Conservation (phyloP, 208 protist species). For the Angomonas deanei region DNA sequence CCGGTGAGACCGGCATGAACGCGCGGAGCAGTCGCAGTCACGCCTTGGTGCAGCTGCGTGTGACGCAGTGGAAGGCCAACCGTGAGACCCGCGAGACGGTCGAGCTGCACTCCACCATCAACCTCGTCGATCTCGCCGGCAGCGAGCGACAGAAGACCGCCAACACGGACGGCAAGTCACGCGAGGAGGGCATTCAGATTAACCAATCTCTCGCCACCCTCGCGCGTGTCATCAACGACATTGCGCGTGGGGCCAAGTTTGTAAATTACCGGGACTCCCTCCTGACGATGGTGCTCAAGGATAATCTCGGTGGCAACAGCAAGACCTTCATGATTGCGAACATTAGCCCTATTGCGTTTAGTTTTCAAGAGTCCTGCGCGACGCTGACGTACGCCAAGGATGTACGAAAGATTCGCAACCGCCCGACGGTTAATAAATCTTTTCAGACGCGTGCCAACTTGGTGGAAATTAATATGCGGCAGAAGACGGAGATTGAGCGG, state of each 20-base stretch:
- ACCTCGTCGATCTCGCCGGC: constrained; percentile 91
- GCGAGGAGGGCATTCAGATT: constrained; percentile 84
- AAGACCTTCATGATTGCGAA: constrained; percentile 93
- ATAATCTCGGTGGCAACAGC: constrained; percentile 86
- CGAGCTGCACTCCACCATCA: constrained; percentile 75
- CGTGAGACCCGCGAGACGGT: constrained; percentile 50
- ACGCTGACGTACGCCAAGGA: constrained; percentile 65
- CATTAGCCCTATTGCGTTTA: constrained; percentile 72
- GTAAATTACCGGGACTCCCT: constrained; percentile 91
- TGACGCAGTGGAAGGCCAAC: constrained; percentile 58
- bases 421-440: constrained; percentile 88
- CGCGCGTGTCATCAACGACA: constrained; percentile 80
- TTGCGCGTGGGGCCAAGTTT: constrained; percentile 70
- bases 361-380: constrained; percentile 64
- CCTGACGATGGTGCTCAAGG: constrained; percentile 90
- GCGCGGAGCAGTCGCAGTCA: constrained; percentile 90
- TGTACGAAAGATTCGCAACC: constrained; percentile 77
- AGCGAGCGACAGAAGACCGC: constrained; percentile 83
- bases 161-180: constrained; percentile 62
- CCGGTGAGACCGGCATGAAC: constrained; percentile 93
- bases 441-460: constrained; percentile 82
- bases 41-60: constrained; percentile 85
- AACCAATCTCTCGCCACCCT: constrained; percentile 86
- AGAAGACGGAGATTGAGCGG: constrained; percentile 59
- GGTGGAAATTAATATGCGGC: constrained; percentile 56